Percentiles rank a stretch among this genome's conserved stretches.
Conservation (phyloP, 331 rosid genomes). For the Saraca asoca region DNA sequence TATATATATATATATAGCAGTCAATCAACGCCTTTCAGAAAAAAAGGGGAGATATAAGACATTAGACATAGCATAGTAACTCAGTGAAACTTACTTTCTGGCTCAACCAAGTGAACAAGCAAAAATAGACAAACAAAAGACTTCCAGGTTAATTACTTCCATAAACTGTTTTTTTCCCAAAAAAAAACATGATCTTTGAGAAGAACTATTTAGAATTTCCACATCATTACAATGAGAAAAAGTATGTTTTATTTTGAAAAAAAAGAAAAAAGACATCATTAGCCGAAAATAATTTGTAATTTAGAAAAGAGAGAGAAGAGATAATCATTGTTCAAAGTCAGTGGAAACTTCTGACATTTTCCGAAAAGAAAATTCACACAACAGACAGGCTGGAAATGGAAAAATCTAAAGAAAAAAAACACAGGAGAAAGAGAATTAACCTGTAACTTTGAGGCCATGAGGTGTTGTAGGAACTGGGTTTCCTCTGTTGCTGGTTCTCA, state of each 20-base stretch:
- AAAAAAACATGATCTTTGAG: no score
- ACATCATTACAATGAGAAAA: no score
- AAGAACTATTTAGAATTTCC: no score
- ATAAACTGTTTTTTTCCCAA: no score
- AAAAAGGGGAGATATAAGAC: no score
- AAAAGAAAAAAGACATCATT: conserved; percentile 34
- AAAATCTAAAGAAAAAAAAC: conserved; percentile 29
- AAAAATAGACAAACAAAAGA: no score
- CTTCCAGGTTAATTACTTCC: no score
- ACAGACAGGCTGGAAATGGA: conserved; percentile 1
- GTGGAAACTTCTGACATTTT: conserved; percentile 14
- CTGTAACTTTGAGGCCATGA: conserved; percentile 99
- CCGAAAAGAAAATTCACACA: not conserved
- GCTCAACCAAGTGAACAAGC: no score
- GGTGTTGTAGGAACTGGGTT: conserved; percentile 65
- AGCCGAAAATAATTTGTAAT: not conserved
- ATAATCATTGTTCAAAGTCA: conserved; percentile 11
- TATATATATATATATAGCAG: no score
- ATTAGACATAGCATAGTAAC: no score
- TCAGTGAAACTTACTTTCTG: no score
- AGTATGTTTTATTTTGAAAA: not conserved
- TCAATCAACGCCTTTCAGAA: no score
- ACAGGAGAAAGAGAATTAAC: conserved; percentile 36
- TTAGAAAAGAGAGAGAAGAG: not conserved
- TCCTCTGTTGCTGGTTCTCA: conserved; percentile 58